Conservation (phyloP, 495 filamentous ascomycete species). For the Haplographium delicatum region DNA sequence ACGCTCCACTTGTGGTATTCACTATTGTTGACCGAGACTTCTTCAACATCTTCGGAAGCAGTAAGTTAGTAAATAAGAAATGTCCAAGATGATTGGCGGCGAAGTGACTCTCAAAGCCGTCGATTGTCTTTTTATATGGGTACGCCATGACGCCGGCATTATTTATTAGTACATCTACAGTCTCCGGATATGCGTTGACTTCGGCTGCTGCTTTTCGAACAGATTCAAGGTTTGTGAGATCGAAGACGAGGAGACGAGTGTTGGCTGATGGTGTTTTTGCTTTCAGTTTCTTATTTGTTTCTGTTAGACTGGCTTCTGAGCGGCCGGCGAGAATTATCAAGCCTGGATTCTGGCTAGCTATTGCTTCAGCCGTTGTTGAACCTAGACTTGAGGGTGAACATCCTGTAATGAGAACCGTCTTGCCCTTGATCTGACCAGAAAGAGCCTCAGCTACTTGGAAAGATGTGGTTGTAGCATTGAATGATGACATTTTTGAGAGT, state of each 20-base stretch:
- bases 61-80: slow-evolving; percentile 50
- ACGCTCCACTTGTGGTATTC: slow-evolving; percentile 1
- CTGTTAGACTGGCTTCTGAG: slow-evolving; percentile 31
- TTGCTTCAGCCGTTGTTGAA: slow-evolving; percentile 37
- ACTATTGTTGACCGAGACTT: neutral
- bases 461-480: too few species aligned
- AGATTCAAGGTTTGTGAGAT: slow-evolving; percentile 1
- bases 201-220: slow-evolving; percentile 27
- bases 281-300: slow-evolving; percentile 24
- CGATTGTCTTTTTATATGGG: neutral
- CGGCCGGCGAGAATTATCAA: slow-evolving; percentile 37
- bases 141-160: slow-evolving; percentile 29
- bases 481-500: too few species aligned
- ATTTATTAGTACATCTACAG: slow-evolving; percentile 30
- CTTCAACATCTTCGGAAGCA: slow-evolving; percentile 29
- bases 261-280: neutral
- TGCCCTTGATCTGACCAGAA: too few species aligned
- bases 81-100: slow-evolving; percentile 55
- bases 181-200: slow-evolving; percentile 19
- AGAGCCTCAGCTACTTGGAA: too few species aligned
- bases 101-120: slow-evolving; percentile 50
- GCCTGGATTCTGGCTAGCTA: slow-evolving; percentile 36
- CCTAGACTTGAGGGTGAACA: slow-evolving; percentile 39
- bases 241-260: neutral
- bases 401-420: slow-evolving; percentile 41